Percentiles rank a stretch among this genome's conserved stretches.
phyloP scores from a whole-genome alignment of 345 rosid genomes.

The Melastoma malabathricum region DNA sequence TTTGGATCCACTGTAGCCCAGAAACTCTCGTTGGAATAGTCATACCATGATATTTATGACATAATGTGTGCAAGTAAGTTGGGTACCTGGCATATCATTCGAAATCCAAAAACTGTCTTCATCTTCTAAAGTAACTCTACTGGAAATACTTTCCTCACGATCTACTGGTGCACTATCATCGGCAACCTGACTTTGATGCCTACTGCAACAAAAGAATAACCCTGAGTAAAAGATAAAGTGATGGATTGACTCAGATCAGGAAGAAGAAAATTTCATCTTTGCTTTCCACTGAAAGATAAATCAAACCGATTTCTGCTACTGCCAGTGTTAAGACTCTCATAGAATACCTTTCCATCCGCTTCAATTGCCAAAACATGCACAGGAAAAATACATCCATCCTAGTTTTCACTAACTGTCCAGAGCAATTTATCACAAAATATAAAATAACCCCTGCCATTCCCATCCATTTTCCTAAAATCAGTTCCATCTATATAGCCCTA shows the following conservation, averaged over 20 bases:
- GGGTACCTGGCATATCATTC: slow-evolving; percentile 67
- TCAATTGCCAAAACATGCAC: too few species aligned
- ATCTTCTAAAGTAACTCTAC: slow-evolving; percentile 35
- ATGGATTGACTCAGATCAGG: not conserved
- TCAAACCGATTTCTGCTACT: too few species aligned
- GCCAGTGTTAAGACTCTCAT: too few species aligned
- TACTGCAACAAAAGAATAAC: slow-evolving; percentile 13
- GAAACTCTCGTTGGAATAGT: slow-evolving; percentile 1
- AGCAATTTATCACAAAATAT: too few species aligned
- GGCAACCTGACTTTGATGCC: slow-evolving; percentile 43
- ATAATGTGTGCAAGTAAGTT: not conserved
- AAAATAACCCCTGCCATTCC: too few species aligned
- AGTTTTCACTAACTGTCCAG: too few species aligned
- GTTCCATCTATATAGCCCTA: too few species aligned
- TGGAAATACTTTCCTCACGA: slow-evolving; percentile 26
- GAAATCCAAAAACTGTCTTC: slow-evolving; percentile 63
- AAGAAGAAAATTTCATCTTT: not conserved
- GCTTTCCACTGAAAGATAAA: not conserved
- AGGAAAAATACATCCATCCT: too few species aligned
- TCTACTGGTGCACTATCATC: slow-evolving; percentile 24
- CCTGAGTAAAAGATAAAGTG: not conserved
- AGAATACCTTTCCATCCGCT: too few species aligned
- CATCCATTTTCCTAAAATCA: too few species aligned
- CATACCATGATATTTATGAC: not conserved
- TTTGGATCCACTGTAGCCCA: slow-evolving; percentile 55